Evolutionary conservation across 768 basidiomycete species (phyloP).

Genomic region (Mycena galopus): DNA sequence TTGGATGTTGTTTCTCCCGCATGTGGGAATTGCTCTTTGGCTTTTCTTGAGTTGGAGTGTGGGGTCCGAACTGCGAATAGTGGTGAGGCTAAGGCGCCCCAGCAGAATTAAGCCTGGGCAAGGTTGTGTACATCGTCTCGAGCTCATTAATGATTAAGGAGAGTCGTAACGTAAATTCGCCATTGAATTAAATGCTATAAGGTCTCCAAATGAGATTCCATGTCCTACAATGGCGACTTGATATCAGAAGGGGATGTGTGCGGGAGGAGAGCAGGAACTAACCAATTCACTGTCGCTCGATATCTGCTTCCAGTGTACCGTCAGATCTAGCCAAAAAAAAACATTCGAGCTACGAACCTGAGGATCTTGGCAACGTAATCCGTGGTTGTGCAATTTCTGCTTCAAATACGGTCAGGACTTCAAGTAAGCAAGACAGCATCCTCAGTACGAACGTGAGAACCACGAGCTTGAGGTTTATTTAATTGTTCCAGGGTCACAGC

Average conservation of each 20-base stretch:
- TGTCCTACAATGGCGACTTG: background rate
- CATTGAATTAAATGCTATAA: background rate
- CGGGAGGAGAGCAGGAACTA: background rate
- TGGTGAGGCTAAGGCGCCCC: too few relatives aligned
- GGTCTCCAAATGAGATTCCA: slow-evolving; percentile 19
- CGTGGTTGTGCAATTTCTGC: too few relatives aligned
- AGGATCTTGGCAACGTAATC: background rate
- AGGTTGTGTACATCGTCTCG: too few relatives aligned
- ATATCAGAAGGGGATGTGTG: too few relatives aligned
- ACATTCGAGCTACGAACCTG: background rate
- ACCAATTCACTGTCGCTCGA: slow-evolving; percentile 5
- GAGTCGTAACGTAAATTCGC: background rate
- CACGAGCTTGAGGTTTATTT: background rate
- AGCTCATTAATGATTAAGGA: background rate
- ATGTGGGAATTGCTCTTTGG: too few relatives aligned
- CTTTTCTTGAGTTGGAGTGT: too few relatives aligned
- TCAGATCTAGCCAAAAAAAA: background rate
- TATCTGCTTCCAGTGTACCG: background rate
- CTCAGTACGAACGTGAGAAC: slow-evolving; percentile 7
- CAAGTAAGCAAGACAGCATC: background rate
- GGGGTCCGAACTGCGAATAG: too few relatives aligned
- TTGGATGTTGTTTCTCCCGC: too few relatives aligned
- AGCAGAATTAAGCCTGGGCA: too few relatives aligned
- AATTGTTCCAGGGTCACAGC: background rate
- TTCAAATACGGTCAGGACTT: background rate